Conservation (phyloP, 2,329 filamentous ascomycete species). For the Xylaria sp. region DNA sequence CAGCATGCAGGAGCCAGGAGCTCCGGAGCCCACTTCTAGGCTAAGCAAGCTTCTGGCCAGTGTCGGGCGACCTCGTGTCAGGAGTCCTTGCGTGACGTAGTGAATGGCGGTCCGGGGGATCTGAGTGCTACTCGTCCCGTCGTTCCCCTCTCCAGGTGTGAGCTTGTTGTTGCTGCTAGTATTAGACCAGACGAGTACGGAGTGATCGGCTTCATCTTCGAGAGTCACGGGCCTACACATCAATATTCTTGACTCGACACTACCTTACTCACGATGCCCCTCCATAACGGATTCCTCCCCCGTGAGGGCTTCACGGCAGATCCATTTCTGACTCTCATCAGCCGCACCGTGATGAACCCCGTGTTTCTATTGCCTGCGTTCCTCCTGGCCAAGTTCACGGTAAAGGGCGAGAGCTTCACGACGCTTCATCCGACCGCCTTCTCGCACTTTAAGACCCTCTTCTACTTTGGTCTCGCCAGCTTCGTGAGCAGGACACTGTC, state of each 20-base stretch:
- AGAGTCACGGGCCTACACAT: not conserved
- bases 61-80: too few relatives aligned
- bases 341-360: constrained; percentile 59
- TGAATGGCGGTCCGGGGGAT: too few relatives aligned
- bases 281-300: constrained; percentile 49
- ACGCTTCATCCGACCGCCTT: constrained; percentile 48
- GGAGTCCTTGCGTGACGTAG: too few relatives aligned
- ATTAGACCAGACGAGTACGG: too few relatives aligned
- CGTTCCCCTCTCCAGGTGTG: too few relatives aligned
- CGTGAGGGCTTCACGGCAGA: constrained; percentile 57
- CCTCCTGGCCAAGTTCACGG: constrained; percentile 59
- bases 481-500: constrained; percentile 49
- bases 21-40: too few relatives aligned
- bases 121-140: too few relatives aligned
- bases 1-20: too few relatives aligned
- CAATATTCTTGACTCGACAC: not conserved
- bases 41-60: too few relatives aligned
- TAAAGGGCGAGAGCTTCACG: constrained; percentile 50
- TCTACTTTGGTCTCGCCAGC: constrained; percentile 47
- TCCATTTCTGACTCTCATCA: constrained; percentile 52
- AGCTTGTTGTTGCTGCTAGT: too few relatives aligned
- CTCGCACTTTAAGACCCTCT: constrained; percentile 47
- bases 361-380: constrained; percentile 58
- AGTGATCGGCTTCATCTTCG: too few relatives aligned
- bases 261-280: constrained; percentile 33